Evolutionary conservation across 768 basidiomycete species (phyloP).

Genomic region (Xerocomus spinulosus): DNA sequence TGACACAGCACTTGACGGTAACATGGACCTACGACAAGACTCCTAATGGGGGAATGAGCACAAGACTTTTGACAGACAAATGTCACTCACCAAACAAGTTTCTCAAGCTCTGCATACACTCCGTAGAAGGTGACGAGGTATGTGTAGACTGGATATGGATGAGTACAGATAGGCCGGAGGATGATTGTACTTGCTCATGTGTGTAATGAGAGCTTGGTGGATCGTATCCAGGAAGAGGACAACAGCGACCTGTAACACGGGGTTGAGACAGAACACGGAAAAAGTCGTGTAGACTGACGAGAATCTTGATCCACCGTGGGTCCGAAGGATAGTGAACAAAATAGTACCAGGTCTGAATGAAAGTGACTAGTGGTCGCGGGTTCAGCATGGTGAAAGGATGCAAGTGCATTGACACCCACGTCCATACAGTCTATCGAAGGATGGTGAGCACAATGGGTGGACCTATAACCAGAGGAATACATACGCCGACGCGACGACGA

Average conservation of each 20-base stretch:
- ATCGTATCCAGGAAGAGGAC: slow-evolving; percentile 49
- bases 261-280: background rate
- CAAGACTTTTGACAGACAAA: background rate
- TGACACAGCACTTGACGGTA: background rate
- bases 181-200: slow-evolving; percentile 35
- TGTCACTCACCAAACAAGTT: slow-evolving; percentile 45
- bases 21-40: slow-evolving; percentile 15
- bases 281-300: slow-evolving; percentile 33
- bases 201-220: slow-evolving; percentile 52
- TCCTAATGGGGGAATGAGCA: slow-evolving; percentile 16
- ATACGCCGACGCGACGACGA: slow-evolving; percentile 45
- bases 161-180: background rate
- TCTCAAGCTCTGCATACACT: slow-evolving; percentile 22
- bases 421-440: slow-evolving; percentile 42
- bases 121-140: slow-evolving; percentile 44
- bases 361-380: slow-evolving; percentile 40
- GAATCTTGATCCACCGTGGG: slow-evolving; percentile 41
- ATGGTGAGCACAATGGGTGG: slow-evolving; percentile 2
- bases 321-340: slow-evolving; percentile 46
- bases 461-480: slow-evolving; percentile 17
- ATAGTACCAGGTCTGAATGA: slow-evolving; percentile 54
- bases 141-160: slow-evolving; percentile 38
- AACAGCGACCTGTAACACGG: slow-evolving; percentile 39
- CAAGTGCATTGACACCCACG: slow-evolving; percentile 29
- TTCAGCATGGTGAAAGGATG: background rate